Evolutionary conservation across 2,329 filamentous ascomycete species (phyloP).

Genomic region (Thielaviopsis punctulata): DNA sequence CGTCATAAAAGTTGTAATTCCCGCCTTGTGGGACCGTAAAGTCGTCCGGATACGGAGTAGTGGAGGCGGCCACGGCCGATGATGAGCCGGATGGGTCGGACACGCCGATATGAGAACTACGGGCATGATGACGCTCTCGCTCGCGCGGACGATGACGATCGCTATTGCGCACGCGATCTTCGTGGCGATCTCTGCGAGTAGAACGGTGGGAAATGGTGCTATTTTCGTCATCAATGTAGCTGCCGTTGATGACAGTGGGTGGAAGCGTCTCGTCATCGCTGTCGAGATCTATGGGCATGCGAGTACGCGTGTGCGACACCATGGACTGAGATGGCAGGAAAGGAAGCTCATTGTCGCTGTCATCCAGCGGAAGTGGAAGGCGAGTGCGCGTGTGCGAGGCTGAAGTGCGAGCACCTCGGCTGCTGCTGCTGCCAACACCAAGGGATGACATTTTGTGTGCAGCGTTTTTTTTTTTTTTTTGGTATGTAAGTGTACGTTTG

Average conservation of each 20-base stretch:
- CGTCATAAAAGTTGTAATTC: conserved; percentile 5
- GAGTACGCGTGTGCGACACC: conserved; percentile 10
- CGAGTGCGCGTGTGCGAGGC: conserved; percentile 8
- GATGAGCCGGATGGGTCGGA: background rate
- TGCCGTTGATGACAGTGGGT: conserved; percentile 5
- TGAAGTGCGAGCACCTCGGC: conserved; percentile 4
- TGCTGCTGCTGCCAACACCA: conserved; percentile 3
- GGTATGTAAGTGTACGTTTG: background rate
- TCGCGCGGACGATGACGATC: conserved; percentile 11
- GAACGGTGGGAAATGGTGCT: conserved; percentile 4
- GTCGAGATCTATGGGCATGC: conserved; percentile 8
- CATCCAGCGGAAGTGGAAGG: conserved; percentile 7
- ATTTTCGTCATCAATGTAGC: conserved; percentile 6
- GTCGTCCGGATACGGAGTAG: conserved; percentile 9
- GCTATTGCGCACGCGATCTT: background rate
- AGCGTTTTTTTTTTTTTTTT: background rate
- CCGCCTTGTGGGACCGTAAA: background rate
- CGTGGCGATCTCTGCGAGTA: background rate
- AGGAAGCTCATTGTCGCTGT: conserved; percentile 9
- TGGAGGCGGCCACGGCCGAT: background rate
- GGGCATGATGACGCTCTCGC: conserved; percentile 16
- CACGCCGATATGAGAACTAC: background rate
- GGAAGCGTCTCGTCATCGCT: conserved; percentile 10
- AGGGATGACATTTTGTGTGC: conserved; percentile 7
- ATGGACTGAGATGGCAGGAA: conserved; percentile 6